Conservation (phyloP, 2,329 filamentous ascomycete genomes). For the Nemania sp. region DNA sequence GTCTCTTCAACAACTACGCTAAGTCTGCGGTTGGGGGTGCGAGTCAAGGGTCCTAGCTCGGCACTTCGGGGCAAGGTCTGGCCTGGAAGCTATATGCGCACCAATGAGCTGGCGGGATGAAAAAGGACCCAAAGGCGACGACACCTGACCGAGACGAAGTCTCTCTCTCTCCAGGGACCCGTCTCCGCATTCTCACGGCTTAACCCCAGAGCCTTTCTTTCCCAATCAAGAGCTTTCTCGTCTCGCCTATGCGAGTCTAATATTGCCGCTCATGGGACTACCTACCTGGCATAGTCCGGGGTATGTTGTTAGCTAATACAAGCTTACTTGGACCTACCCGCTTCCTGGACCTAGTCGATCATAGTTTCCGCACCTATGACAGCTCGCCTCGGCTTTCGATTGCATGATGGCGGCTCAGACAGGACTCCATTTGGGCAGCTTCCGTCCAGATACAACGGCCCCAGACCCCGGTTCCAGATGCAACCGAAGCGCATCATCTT, state of each 20-base stretch:
- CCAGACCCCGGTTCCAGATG: constrained; percentile 1
- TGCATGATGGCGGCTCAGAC: background rate
- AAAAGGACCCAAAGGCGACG: no score
- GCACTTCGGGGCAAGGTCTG: constrained; percentile 4
- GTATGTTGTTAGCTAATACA: constrained; percentile 11
- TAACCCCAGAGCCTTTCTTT: constrained; percentile 3
- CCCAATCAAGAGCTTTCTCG: constrained; percentile 1
- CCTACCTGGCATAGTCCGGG: background rate
- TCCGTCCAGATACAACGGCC: background rate
- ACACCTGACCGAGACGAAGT: background rate
- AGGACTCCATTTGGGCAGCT: constrained; percentile 2
- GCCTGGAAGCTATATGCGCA: constrained; percentile 17
- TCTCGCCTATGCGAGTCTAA: background rate
- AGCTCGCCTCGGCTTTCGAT: constrained; percentile 1
- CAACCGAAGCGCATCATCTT: background rate
- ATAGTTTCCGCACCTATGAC: constrained; percentile 26
- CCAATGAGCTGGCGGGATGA: constrained; percentile 10
- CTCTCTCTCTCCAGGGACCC: background rate
- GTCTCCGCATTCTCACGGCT: constrained; percentile 7
- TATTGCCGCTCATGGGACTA: background rate
- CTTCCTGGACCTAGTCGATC: background rate
- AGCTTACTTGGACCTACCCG: background rate
- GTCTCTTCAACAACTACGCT: no score
- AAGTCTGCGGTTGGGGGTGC: background rate
- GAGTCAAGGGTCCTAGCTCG: background rate